Base-by-base conservation (phyloP, 371 early-diverging fungal species). In the Mortierella sp. region DNA sequence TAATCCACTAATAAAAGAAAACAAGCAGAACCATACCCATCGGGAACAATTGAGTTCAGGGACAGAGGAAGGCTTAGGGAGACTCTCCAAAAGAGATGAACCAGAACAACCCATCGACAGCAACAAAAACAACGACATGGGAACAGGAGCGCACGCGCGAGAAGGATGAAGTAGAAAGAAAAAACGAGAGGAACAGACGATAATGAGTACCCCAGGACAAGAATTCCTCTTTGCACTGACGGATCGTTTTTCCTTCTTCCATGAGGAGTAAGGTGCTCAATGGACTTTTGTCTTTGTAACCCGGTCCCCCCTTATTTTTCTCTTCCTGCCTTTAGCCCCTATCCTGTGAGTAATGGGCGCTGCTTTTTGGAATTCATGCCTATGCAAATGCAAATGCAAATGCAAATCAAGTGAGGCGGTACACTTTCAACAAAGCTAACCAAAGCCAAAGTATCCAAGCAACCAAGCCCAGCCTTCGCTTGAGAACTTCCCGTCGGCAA, bases 221-320 rank as follows among this genome's bases (percentile, higher is more conserved):
- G 1, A 41, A 27, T 44, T 70, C 71, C 14, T 63, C 55, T 51
- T 70, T 76, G 51, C 29, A 8, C 63, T 54, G 56, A 74, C 29
- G 72, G 27, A 11, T 27, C 27, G 12, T 56, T 56, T 27, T 56
- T n/a, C 27, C 11, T 56, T 10, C 48, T 46, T 27, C 56, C 0
- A n/a, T 14, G 10, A 55, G 27, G 16, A 18, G 21, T 48, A 51
- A 51, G 51, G 73, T 29, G 46, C 48, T 43, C 65, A 75, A 46
- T 35, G 56, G 38, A 29, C 44, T 29, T 21, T 24, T 3, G 43
- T 38, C 21, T 16, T 10, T 24, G 8, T 21, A 18, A 35, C 11
- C 38, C 24, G 35, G 0, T 35, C 3, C 35, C 35, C 0, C 56
- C n/a, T 27, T 56, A 16, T 7, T 63, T 58, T 32, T 1, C 27